Percentiles rank a stretch among this genome's conserved stretches.
phyloP scores from a whole-genome alignment of 2,329 filamentous ascomycete genomes.

The Coleophoma eucalyptorum region DNA sequence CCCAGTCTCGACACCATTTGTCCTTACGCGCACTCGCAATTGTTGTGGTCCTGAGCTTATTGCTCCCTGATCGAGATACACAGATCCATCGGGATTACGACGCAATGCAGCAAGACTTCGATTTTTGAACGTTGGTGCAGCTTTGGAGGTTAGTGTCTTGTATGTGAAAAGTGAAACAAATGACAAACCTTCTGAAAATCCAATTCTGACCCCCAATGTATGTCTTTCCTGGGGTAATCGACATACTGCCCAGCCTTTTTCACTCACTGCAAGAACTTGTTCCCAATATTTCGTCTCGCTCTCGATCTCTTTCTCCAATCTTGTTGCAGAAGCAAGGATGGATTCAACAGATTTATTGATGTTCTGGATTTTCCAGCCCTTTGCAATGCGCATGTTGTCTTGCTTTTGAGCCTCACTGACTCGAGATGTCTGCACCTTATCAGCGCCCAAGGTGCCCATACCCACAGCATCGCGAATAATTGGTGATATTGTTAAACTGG shows the following conservation, averaged over 20 bases:
- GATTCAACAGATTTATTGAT: conserved; percentile 72
- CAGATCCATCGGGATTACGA: conserved; percentile 68
- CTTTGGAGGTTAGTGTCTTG: conserved; percentile 30
- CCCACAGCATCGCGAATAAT: conserved; percentile 68
- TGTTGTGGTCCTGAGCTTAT: conserved; percentile 47
- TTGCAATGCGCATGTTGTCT: conserved; percentile 52
- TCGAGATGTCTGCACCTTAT: conserved; percentile 59
- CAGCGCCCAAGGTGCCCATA: conserved; percentile 68
- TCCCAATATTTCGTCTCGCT: conserved; percentile 87
- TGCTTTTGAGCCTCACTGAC: conserved; percentile 49
- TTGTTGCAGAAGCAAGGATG: conserved; percentile 65
- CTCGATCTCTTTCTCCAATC: conserved; percentile 72
- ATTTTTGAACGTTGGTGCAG: conserved; percentile 54
- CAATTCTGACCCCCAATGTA: conserved; percentile 81
- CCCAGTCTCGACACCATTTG: conserved; percentile 55
- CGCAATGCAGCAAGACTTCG: conserved; percentile 79
- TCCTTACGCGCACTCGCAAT: conserved; percentile 64
- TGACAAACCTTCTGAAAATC: conserved; percentile 63
- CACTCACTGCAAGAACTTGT: conserved; percentile 75
- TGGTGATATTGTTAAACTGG: conserved; percentile 65
- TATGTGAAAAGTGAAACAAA: too few relatives aligned
- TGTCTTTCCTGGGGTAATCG: conserved; percentile 69
- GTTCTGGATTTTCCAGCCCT: conserved; percentile 76
- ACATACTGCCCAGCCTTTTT: conserved; percentile 83
- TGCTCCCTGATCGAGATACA: conserved; percentile 64